Evolutionary conservation across 768 basidiomycete genomes (phyloP).

Genomic region (Sporobolomyces roseus): DNA sequence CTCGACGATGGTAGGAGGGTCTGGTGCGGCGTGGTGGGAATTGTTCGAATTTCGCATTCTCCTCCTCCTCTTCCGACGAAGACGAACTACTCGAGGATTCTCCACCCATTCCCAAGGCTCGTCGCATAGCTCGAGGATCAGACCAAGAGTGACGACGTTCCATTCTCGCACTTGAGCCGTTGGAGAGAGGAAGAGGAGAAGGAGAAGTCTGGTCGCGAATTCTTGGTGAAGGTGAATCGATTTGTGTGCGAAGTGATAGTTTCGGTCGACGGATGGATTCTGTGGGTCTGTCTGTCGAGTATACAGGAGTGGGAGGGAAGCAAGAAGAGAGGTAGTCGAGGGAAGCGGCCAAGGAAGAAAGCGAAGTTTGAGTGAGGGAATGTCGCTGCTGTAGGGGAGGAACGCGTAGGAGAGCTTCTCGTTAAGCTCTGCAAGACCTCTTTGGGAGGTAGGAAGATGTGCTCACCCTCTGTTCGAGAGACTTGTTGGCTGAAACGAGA

Average conservation of each 20-base stretch:
- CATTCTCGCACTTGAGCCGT: background rate
- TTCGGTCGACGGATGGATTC: too few relatives aligned
- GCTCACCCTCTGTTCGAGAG: background rate
- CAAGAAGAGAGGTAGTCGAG: background rate
- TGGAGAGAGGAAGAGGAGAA: background rate
- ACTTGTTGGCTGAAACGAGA: background rate
- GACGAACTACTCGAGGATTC: too few relatives aligned
- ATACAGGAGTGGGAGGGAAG: too few relatives aligned
- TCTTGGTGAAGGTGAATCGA: too few relatives aligned
- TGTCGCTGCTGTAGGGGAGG: background rate
- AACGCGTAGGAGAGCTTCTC: background rate
- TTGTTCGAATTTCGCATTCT: background rate
- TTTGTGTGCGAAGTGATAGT: too few relatives aligned
- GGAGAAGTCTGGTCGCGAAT: background rate
- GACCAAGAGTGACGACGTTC: background rate
- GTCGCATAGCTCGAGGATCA: background rate
- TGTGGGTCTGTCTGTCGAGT: too few relatives aligned
- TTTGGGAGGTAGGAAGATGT: background rate
- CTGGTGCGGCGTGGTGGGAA: conserved; percentile 12
- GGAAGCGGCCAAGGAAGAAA: too few relatives aligned
- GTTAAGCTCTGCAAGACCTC: background rate
- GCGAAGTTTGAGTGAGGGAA: background rate
- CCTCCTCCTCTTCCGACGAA: background rate
- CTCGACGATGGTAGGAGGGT: background rate
- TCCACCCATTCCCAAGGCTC: background rate